Conservation (phyloP, 148 eudicot genomes). For the Persicaria tinctoria region DNA sequence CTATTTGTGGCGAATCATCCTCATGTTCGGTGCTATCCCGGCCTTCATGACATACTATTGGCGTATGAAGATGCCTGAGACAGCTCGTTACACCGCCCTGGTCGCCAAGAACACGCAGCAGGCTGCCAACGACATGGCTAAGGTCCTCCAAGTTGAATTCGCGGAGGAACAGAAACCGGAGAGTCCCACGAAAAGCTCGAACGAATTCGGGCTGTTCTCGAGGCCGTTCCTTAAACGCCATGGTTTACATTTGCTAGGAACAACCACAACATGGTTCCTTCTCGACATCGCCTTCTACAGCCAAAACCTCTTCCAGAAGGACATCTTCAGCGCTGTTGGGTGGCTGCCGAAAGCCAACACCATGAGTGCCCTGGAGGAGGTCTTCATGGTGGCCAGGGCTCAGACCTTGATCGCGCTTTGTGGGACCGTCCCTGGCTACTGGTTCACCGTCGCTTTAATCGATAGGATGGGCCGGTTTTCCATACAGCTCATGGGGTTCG, state of each 20-base stretch:
- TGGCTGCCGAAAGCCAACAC: slow-evolving; percentile 11
- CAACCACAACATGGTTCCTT: slow-evolving; percentile 8
- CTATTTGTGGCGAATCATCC: slow-evolving; percentile 13
- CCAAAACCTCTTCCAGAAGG: slow-evolving; percentile 16
- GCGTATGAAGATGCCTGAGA: slow-evolving; percentile 20
- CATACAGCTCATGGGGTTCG: slow-evolving; percentile 13
- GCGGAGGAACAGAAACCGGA: slow-evolving; percentile 9
- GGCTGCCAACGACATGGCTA: slow-evolving; percentile 15
- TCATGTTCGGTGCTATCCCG: slow-evolving; percentile 15
- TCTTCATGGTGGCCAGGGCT: slow-evolving; percentile 12
- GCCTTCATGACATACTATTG: slow-evolving; percentile 15
- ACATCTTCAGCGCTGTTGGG: slow-evolving; percentile 10
- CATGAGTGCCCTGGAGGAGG: slow-evolving; percentile 13
- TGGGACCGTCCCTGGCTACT: slow-evolving; percentile 13
- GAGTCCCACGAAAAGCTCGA: neutral
- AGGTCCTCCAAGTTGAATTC: slow-evolving; percentile 11
- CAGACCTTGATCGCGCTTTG: slow-evolving; percentile 15
- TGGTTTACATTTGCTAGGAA: slow-evolving; percentile 5
- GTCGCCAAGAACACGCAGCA: slow-evolving; percentile 16
- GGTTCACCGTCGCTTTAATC: slow-evolving; percentile 10
- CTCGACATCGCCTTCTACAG: slow-evolving; percentile 18
- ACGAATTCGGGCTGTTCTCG: slow-evolving; percentile 9
- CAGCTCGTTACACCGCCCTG: slow-evolving; percentile 15
- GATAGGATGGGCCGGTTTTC: slow-evolving; percentile 6
- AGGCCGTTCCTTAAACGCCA: slow-evolving; percentile 3